Base-by-base conservation (phyloP, 2,329 filamentous ascomycete species). In the Pseudogymnoascus sp. region DNA sequence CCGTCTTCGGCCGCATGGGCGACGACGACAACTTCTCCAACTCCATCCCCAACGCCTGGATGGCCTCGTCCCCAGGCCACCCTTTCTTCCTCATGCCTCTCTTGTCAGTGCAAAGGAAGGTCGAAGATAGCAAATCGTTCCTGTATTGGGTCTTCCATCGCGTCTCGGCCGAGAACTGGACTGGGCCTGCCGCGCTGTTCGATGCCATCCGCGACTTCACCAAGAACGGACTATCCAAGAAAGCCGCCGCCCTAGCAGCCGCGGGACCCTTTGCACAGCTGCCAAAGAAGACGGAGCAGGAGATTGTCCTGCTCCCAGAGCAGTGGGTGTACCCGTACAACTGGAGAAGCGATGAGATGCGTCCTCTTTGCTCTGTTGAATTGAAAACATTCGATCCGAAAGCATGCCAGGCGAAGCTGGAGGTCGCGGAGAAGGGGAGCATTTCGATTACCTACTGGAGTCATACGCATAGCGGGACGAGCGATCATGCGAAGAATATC, bases 41-140 rank as follows among this genome's bases (percentile, higher is more conserved):
- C 59, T 71, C 69, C n/a, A 73, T 74, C 25, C 73, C 72, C 40
- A 74, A 75, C 55, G 73, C 72, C 3, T 74, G 72, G 72, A 74
- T 74, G 73, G 72, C 71, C 4, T 66, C 73, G 2, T 71, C 72
- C 0, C 73, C 72, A 0, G 69, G 71, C 15, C 72, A 74, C 58
- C 70, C 72, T 1, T 72, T 75, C 63, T 74, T 73, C 63, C 67
- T 74, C 6, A 59, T 68, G 6, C 68, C 72, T 0, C 37, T 72
- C 13, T 45, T 72, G 48, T 63, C 58, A 8, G 61, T 63, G n/a
- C 61, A 27, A 12, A 37, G 39, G 21, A 61, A 33, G 35, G 60
- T 62, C 13, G 18, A 13, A 59, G 27, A 31, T 21, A 40, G 2
- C 15, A 59, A 40, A 40, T 25, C 35, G 13, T 59, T 40, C 33